phyloP scores from a whole-genome alignment of 2,329 filamentous ascomycete genomes.

The Chaetomiaceae sp. region DNA sequence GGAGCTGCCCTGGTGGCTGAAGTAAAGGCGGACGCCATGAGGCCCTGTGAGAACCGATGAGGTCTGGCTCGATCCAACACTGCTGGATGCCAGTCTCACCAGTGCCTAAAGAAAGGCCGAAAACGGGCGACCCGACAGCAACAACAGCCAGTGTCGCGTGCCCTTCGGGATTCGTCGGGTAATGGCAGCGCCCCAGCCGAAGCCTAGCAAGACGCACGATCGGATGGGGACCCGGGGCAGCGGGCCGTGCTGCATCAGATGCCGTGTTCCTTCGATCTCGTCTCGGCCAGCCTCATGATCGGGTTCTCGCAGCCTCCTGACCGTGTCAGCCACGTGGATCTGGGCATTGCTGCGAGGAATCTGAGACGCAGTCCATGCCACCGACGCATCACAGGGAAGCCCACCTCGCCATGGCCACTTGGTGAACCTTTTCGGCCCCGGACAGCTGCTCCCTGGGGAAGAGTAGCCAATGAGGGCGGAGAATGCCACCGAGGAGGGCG shows the following conservation, averaged over 20 bases:
- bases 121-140: no score
- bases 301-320: not conserved
- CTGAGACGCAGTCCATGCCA: not conserved
- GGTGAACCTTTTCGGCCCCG: not conserved
- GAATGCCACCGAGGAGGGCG: not conserved
- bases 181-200: not conserved
- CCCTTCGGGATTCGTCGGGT: not conserved
- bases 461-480: slow-evolving; percentile 4
- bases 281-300: slow-evolving; percentile 6
- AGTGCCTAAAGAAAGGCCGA: no score
- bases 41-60: no score
- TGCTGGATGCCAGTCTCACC: no score
- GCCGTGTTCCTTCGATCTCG: slow-evolving; percentile 9
- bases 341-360: not conserved
- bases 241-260: slow-evolving; percentile 15
- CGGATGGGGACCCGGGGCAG: slow-evolving; percentile 10
- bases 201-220: not conserved
- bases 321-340: slow-evolving; percentile 6
- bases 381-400: not conserved
- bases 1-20: no score
- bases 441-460: not conserved
- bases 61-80: no score
- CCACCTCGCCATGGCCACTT: not conserved
- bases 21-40: no score
- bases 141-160: not conserved